A percentile compares a stretch with the other conserved stretches of the same genome.
These are phyloP conservation scores for Pneumocystis wakefieldiae DNA, from an alignment of 1,139 yeast genomes.

Conservation along the genomic window DNA sequence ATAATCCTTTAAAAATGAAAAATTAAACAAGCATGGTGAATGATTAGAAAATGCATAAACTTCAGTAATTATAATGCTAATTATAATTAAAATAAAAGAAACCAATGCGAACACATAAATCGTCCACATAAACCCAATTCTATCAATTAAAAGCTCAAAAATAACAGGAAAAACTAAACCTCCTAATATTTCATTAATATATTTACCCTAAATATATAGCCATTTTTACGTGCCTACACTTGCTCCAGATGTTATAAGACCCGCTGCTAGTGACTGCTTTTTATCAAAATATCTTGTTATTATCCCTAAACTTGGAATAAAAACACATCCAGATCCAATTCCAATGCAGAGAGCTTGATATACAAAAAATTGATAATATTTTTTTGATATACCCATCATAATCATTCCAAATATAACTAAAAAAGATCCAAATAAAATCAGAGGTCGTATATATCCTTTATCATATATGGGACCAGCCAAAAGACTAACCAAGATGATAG, in stretches of 20 bases:
- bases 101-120: neutral
- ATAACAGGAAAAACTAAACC: slow-evolving; percentile 24
- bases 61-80: neutral
- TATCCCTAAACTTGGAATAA: slow-evolving; percentile 12
- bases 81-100: neutral
- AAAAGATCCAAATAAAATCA: slow-evolving; percentile 33
- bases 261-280: slow-evolving; percentile 12
- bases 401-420: slow-evolving; percentile 37
- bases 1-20: slow-evolving; percentile 15
- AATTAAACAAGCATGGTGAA: neutral
- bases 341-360: slow-evolving; percentile 15
- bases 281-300: slow-evolving; percentile 13
- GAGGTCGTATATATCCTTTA: slow-evolving; percentile 19
- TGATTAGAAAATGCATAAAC: neutral
- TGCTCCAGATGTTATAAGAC: slow-evolving; percentile 14
- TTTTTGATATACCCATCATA: slow-evolving; percentile 36
- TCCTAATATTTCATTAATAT: slow-evolving; percentile 14
- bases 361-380: slow-evolving; percentile 37
- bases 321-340: slow-evolving; percentile 12
- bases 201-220: too few relatives aligned
- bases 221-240: neutral
- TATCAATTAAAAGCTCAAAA: slow-evolving; percentile 19
- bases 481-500: slow-evolving; percentile 42
- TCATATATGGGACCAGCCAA: slow-evolving; percentile 50
- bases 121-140: slow-evolving; percentile 23